Percentiles rank a stretch among this genome's conserved stretches.
phyloP scores from a whole-genome alignment of 768 basidiomycete genomes.

The Artomyces pyxidatus region DNA sequence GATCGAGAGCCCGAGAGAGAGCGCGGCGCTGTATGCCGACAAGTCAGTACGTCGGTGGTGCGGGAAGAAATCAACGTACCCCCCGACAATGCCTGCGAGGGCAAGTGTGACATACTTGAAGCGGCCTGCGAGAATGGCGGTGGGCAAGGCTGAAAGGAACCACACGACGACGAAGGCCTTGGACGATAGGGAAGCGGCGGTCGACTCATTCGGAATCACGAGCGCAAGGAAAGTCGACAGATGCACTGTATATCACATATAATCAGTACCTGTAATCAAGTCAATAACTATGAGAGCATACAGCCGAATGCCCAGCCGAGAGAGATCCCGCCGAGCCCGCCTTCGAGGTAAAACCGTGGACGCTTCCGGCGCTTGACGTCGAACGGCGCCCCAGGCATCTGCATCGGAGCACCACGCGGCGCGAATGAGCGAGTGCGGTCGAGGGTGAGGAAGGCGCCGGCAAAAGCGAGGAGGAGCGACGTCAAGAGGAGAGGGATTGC shows the following conservation, averaged over 20 bases:
- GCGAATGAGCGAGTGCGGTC: slow-evolving; percentile 61
- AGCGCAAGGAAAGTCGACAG: slow-evolving; percentile 52
- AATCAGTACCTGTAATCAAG: neutral
- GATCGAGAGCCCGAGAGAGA: slow-evolving; percentile 44
- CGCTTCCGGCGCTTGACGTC: slow-evolving; percentile 18
- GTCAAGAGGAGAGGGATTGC: slow-evolving; percentile 51
- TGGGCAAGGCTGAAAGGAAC: slow-evolving; percentile 42
- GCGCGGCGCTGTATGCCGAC: slow-evolving; percentile 28
- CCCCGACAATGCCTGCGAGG: slow-evolving; percentile 45
- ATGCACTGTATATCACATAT: too few species aligned
- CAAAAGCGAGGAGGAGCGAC: slow-evolving; percentile 49
- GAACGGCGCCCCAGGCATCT: slow-evolving; percentile 18
- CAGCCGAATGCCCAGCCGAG: slow-evolving; percentile 49
- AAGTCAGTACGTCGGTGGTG: too few species aligned
- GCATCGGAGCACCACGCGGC: slow-evolving; percentile 27
- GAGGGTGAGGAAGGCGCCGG: slow-evolving; percentile 66
- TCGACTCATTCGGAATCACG: slow-evolving; percentile 43
- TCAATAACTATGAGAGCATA: slow-evolving; percentile 4
- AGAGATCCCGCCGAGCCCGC: slow-evolving; percentile 56
- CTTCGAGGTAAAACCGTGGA: slow-evolving; percentile 39
- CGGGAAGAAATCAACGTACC: slow-evolving; percentile 28
- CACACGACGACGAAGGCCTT: slow-evolving; percentile 53
- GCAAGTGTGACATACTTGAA: slow-evolving; percentile 44
- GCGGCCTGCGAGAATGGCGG: slow-evolving; percentile 43
- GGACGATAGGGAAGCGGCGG: slow-evolving; percentile 34